Evolutionary conservation across 2,329 filamentous ascomycete species (phyloP).

Genomic region (Elsinoe batatas): DNA sequence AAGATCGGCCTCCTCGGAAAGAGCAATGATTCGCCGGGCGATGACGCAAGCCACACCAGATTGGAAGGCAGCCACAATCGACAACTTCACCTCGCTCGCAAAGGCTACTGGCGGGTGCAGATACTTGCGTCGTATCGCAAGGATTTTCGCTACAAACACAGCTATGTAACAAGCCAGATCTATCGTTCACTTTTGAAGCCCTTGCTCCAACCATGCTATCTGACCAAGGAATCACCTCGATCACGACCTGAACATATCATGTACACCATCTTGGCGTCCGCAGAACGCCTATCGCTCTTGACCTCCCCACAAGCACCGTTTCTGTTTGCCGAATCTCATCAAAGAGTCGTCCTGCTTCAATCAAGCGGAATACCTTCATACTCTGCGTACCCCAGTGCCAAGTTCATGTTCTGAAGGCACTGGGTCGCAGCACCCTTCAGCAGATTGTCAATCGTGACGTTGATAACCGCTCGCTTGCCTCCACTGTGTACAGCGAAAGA

Average conservation of each 20-base stretch:
- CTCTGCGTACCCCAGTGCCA: slow-evolving; percentile 78
- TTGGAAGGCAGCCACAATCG: neutral
- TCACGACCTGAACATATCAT: too few species aligned
- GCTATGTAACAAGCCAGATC: neutral
- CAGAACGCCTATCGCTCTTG: neutral
- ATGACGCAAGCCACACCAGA: neutral
- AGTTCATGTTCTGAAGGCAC: slow-evolving; percentile 91
- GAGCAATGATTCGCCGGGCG: neutral
- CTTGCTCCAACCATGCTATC: neutral
- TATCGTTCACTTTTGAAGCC: neutral
- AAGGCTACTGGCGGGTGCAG: too few species aligned
- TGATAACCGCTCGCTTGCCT: slow-evolving; percentile 88
- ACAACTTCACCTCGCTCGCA: neutral
- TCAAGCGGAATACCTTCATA: slow-evolving; percentile 73
- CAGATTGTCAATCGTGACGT: slow-evolving; percentile 86
- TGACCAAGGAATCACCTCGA: too few species aligned
- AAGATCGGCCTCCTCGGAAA: neutral
- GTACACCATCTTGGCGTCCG: neutral
- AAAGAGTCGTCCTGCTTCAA: slow-evolving; percentile 19
- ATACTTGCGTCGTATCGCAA: too few species aligned
- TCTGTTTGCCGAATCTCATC: too few species aligned
- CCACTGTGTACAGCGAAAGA: slow-evolving; percentile 86
- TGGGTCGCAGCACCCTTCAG: slow-evolving; percentile 89
- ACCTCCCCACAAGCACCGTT: neutral
- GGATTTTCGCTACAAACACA: too few species aligned